Evolutionary conservation across 345 rosid species (phyloP).

Genomic region (Fremontodendron californicum): DNA sequence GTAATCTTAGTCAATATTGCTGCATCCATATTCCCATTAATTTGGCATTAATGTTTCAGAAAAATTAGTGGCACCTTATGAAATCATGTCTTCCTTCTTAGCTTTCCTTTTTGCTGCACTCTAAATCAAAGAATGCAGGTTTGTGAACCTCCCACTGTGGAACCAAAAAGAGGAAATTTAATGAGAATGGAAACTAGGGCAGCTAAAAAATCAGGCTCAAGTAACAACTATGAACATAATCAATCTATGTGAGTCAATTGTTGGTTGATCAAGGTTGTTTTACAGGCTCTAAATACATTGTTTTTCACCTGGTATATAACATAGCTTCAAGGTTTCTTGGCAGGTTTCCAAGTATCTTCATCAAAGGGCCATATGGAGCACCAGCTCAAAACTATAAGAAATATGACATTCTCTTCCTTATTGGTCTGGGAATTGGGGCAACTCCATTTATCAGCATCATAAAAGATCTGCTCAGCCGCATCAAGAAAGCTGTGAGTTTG

Average conservation of each 20-base stretch:
- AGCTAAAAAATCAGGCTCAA: constrained; percentile 26
- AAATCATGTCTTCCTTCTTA: neutral
- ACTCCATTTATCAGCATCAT: constrained; percentile 92
- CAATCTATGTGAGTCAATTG: constrained; percentile 42
- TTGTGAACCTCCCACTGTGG: constrained; percentile 50
- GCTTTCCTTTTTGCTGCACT: neutral
- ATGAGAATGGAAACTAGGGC: constrained; percentile 71
- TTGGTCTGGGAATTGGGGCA: constrained; percentile 94
- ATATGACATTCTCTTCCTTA: constrained; percentile 70
- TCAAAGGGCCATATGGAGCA: constrained; percentile 94
- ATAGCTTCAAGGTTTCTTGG: neutral
- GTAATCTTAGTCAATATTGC: neutral
- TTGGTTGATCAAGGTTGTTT: neutral
- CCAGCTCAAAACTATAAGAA: constrained; percentile 86
- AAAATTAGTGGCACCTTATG: neutral
- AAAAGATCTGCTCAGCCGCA: constrained; percentile 72
- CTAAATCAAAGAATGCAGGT: constrained; percentile 36
- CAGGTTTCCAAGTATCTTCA: constrained; percentile 72
- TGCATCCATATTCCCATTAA: neutral
- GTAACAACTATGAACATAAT: constrained; percentile 34
- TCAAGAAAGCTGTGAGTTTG: constrained; percentile 49
- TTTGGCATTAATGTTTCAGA: neutral
- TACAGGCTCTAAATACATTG: neutral
- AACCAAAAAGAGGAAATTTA: constrained; percentile 43
- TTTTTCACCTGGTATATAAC: neutral